These are phyloP conservation scores for Alternaria triticimaculans DNA, from an alignment of 2,329 filamentous ascomycete species.

Conservation along the genomic window DNA sequence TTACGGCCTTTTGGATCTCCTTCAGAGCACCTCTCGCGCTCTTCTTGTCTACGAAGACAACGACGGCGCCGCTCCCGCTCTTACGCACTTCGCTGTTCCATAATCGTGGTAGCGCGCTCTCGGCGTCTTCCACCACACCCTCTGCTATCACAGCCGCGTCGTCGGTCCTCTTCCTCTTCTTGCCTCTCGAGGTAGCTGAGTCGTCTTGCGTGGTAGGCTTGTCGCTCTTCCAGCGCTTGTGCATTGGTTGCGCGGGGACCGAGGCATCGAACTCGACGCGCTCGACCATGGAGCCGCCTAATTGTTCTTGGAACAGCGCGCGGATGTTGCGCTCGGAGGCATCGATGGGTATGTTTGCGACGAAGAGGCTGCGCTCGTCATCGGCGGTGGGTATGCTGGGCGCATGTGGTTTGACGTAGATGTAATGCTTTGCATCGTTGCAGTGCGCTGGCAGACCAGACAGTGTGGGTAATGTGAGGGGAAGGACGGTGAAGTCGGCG, in stretches of 20 bases:
- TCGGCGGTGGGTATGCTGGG: slow-evolving; percentile 71
- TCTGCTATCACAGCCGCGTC: slow-evolving; percentile 47
- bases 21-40: slow-evolving; percentile 80
- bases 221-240: slow-evolving; percentile 50
- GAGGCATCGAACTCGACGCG: slow-evolving; percentile 71
- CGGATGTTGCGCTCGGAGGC: slow-evolving; percentile 79
- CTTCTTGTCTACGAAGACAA: slow-evolving; percentile 81
- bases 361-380: slow-evolving; percentile 79
- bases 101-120: slow-evolving; percentile 68
- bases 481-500: slow-evolving; percentile 72
- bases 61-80: slow-evolving; percentile 80
- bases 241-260: slow-evolving; percentile 53
- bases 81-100: slow-evolving; percentile 75
- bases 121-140: slow-evolving; percentile 62
- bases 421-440: slow-evolving; percentile 70
- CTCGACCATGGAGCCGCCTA: slow-evolving; percentile 81
- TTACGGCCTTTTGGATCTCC: slow-evolving; percentile 69
- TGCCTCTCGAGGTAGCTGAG: slow-evolving; percentile 48
- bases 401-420: slow-evolving; percentile 84
- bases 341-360: slow-evolving; percentile 89
- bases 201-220: slow-evolving; percentile 42
- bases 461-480: slow-evolving; percentile 62
- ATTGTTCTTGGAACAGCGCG: slow-evolving; percentile 73
- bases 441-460: slow-evolving; percentile 57
- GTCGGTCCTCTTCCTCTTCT: slow-evolving; percentile 61